Base-by-base conservation (phyloP, 2,329 filamentous ascomycete species). In the Fusarium succisae region DNA sequence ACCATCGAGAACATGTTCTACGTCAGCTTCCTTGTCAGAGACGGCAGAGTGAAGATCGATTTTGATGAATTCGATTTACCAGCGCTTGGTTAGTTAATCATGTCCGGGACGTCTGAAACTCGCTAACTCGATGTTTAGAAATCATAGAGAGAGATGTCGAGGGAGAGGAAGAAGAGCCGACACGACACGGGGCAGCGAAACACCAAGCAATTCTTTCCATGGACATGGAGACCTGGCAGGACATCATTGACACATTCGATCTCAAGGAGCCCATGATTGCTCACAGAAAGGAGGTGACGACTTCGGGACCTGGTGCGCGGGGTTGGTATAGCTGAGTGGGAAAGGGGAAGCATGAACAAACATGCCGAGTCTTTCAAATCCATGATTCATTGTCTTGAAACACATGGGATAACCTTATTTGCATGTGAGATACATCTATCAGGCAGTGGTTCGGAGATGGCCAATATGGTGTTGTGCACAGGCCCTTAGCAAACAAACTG, bases 1-100 rank as follows among this genome's bases (percentile, higher is more conserved):
- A 98, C 95, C 0, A 91, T 99, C 12, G 96, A 99, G 81, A 99
- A 99, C 78, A 87, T 99, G 77, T 99, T 99, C 82, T 98, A 98
- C 81, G 90, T 98, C 76, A 97, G 94, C 80, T 99, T 99, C 79
- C 84, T 99, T 69, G 94, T 98, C 68, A 91, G 94, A 66, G 96
- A 99, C 82, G 95, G 95, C 17, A 90, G 89, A 68, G 89, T 95
- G 11, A 90, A 90, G 39, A 87, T 99, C n/a, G 86, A 89, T 7
- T 88, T 91, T 63, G 95, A 98, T 78, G 87, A 91, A 18, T 84
- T 92, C 69, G 91, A 89, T 4, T 84, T 98, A 47, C 95, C 95
- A n/a, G 91, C 94, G 28, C 82, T 98, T 55, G 86, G 95, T 97
- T 87, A 86, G 93, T 88, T 17, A 47, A 35, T 20, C 38, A 18